These are phyloP conservation scores for Helicocarpus griseus DNA, from an alignment of 2,329 filamentous ascomycete species.

Conservation along the genomic window DNA sequence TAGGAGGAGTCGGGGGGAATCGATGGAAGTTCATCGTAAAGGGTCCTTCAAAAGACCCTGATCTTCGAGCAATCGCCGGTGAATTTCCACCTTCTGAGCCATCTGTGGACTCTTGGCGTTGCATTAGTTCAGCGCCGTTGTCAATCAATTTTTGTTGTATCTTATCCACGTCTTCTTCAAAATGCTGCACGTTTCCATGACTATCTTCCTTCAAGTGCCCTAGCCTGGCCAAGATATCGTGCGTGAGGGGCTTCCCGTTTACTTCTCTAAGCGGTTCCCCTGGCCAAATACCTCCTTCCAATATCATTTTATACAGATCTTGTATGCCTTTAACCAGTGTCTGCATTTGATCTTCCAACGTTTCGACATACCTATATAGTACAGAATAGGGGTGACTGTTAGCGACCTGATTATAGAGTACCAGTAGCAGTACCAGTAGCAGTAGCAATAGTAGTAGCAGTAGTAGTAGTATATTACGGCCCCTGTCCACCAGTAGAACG, in stretches of 20 bases:
- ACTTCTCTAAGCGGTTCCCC: slow-evolving; percentile 43
- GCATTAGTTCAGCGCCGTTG: slow-evolving; percentile 42
- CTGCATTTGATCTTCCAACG: slow-evolving; percentile 59
- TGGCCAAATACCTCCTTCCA: slow-evolving; percentile 46
- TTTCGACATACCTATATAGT: slow-evolving; percentile 50
- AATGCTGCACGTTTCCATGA: slow-evolving; percentile 37
- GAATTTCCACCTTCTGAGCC: slow-evolving; percentile 48
- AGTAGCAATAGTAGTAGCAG: too few relatives aligned
- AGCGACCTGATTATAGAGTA: too few relatives aligned
- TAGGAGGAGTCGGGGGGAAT: slow-evolving; percentile 8
- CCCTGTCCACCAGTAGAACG: too few relatives aligned
- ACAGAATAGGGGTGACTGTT: background rate
- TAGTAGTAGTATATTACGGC: too few relatives aligned
- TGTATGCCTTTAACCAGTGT: slow-evolving; percentile 50
- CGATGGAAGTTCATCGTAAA: slow-evolving; percentile 20
- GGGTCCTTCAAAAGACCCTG: slow-evolving; percentile 14
- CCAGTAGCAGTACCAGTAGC: too few relatives aligned
- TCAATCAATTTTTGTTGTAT: slow-evolving; percentile 48
- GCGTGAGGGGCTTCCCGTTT: slow-evolving; percentile 50
- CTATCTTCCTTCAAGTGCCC: slow-evolving; percentile 48
- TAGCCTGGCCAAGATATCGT: slow-evolving; percentile 53
- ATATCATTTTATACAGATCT: slow-evolving; percentile 47
- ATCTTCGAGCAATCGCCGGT: slow-evolving; percentile 15
- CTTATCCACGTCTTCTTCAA: slow-evolving; percentile 49
- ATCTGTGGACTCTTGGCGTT: slow-evolving; percentile 46